Evolutionary conservation across 768 basidiomycete species (phyloP).

Genomic region (Leccinum longicurvipes): DNA sequence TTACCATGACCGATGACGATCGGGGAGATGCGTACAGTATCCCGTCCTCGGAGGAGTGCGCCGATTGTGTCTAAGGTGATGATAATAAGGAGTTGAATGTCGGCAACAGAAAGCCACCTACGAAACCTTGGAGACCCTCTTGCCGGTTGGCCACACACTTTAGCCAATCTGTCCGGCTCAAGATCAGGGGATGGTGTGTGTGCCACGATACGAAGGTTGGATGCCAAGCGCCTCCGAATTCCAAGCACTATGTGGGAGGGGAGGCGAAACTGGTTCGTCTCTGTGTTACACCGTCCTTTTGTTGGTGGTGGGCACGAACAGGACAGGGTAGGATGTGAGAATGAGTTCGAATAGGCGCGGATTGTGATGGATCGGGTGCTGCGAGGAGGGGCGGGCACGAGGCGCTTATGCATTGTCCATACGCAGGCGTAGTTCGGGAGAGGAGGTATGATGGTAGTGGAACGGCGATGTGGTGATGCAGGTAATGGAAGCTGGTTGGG

Average conservation of each 20-base stretch:
- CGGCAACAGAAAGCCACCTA: conserved; percentile 8
- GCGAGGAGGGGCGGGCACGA: conserved; percentile 15
- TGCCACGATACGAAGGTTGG: conserved; percentile 15
- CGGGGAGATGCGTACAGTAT: conserved; percentile 31
- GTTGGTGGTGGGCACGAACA: conserved; percentile 5
- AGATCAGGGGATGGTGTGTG: conserved; percentile 25
- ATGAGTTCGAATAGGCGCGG: neutral
- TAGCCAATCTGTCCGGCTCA: conserved; percentile 26
- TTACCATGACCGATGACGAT: conserved; percentile 37
- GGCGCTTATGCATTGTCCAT: conserved; percentile 21
- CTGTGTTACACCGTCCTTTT: conserved; percentile 3
- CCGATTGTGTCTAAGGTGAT: conserved; percentile 35
- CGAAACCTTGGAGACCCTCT: conserved; percentile 24
- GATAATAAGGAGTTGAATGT: neutral
- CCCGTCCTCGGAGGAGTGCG: conserved; percentile 32
- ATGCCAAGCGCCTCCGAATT: conserved; percentile 19
- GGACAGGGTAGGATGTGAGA: conserved; percentile 15
- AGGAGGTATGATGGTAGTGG: conserved; percentile 22
- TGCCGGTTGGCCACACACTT: conserved; percentile 25
- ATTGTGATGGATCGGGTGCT: conserved; percentile 9
- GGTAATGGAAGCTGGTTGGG: conserved; percentile 6
- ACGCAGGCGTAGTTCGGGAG: conserved; percentile 21
- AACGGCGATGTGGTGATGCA: conserved; percentile 7
- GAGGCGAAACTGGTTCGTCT: conserved; percentile 16
- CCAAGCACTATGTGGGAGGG: conserved; percentile 8